A percentile compares a stretch with the other conserved stretches of the same genome.
Conservation (phyloP, 139 green algal species). For the Auxenochlorella pyrenoidosa region DNA sequence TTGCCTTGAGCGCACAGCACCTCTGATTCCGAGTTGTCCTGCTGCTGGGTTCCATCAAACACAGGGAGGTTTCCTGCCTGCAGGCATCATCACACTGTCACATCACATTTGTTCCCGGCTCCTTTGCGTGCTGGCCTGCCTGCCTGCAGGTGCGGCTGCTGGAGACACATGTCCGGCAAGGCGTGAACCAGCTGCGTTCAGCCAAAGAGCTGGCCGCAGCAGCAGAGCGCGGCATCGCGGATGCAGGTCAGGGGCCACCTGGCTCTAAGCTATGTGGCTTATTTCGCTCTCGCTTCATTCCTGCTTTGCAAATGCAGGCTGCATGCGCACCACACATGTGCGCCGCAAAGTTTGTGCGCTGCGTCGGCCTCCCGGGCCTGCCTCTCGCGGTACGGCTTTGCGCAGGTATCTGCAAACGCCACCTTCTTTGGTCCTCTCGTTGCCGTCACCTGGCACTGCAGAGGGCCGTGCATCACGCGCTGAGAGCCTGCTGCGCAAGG, state of each 20-base stretch:
- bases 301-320: background rate
- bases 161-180: conserved; percentile 6
- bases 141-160: conserved; percentile 17
- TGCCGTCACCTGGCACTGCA: background rate
- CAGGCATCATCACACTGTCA: background rate
- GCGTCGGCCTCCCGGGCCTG: background rate
- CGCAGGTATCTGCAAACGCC: too few relatives aligned
- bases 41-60: too few relatives aligned
- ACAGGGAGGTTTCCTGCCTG: too few relatives aligned
- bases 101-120: too few relatives aligned
- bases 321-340: background rate
- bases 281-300: too few relatives aligned
- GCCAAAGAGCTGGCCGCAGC: conserved; percentile 1
- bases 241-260: background rate
- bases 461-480: conserved; percentile 18
- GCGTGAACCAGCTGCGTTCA: conserved; percentile 28
- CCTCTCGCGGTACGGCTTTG: background rate
- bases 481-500: conserved; percentile 31
- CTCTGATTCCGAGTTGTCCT: too few relatives aligned
- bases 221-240: background rate
- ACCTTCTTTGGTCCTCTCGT: too few relatives aligned
- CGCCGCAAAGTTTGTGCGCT: background rate
- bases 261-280: background rate
- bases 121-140: too few relatives aligned
- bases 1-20: background rate